A percentile compares a stretch with the other conserved stretches of the same genome.
These are phyloP conservation scores for Pseudopithomyces chartarum DNA, from an alignment of 2,329 filamentous ascomycete genomes.

Conservation along the genomic window DNA sequence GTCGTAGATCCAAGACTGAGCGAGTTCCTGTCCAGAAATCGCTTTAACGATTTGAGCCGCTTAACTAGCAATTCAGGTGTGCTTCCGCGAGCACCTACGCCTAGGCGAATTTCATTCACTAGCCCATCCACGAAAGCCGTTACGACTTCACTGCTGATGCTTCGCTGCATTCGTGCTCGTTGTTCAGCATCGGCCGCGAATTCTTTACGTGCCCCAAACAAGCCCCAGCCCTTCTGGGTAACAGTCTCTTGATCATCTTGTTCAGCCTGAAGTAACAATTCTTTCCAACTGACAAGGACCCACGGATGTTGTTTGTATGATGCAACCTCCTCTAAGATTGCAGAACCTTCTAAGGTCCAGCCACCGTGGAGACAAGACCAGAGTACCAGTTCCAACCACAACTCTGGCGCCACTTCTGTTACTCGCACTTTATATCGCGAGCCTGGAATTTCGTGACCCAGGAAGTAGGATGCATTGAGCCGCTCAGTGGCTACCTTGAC, in stretches of 20 bases:
- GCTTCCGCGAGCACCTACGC: conserved; percentile 48
- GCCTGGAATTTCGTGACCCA: conserved; percentile 51
- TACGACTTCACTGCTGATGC: conserved; percentile 64
- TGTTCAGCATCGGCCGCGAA: conserved; percentile 26
- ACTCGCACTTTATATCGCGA: conserved; percentile 49
- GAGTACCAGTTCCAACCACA: conserved; percentile 59
- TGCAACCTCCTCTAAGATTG: conserved; percentile 43
- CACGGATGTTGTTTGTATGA: conserved; percentile 27
- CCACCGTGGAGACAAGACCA: conserved; percentile 57
- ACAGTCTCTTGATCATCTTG: conserved; percentile 24
- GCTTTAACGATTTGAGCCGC: conserved; percentile 43
- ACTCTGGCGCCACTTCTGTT: conserved; percentile 49
- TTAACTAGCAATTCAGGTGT: conserved; percentile 39
- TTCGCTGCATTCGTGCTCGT: conserved; percentile 46
- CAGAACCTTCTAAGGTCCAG: conserved; percentile 51
- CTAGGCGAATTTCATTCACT: conserved; percentile 51
- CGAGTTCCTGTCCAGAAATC: conserved; percentile 43
- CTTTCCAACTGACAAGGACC: conserved; percentile 49
- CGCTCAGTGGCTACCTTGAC: conserved; percentile 30
- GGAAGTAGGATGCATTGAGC: conserved; percentile 46
- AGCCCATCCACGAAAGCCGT: conserved; percentile 60
- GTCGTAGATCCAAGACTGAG: conserved; percentile 48
- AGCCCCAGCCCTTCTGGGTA: conserved; percentile 25
- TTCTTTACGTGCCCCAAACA: conserved; percentile 26
- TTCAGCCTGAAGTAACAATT: conserved; percentile 43